These are phyloP conservation scores for Hylodesmum podocarpum DNA, from an alignment of 306 rosid species.

Conservation along the genomic window DNA sequence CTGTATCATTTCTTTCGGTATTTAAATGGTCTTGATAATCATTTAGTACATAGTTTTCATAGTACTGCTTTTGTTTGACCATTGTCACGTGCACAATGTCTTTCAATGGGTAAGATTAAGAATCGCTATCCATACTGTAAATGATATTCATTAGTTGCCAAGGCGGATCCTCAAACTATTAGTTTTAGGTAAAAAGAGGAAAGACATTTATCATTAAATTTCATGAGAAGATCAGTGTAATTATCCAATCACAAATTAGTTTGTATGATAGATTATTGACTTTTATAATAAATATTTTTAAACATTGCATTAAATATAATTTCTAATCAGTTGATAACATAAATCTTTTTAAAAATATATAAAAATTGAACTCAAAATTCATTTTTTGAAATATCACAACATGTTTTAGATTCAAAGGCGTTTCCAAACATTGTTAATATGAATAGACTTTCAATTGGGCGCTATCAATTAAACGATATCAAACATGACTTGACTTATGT, in stretches of 20 bases:
- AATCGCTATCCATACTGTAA: neutral
- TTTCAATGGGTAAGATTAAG: neutral
- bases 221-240: too few species aligned
- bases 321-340: too few species aligned
- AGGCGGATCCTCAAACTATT: neutral
- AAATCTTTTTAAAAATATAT: too few species aligned
- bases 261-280: too few species aligned
- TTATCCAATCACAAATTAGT: too few species aligned
- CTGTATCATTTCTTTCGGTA: neutral
- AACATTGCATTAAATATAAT: too few species aligned
- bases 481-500: neutral
- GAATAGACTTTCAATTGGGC: neutral
- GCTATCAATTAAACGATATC: neutral
- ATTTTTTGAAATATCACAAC: neutral
- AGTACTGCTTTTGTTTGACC: slow-evolving; percentile 37
- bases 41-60: neutral
- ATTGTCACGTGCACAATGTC: slow-evolving; percentile 38
- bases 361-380: too few species aligned
- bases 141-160: neutral
- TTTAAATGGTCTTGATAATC: neutral
- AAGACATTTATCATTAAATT: neutral
- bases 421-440: neutral
- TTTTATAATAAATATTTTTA: too few species aligned
- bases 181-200: neutral
- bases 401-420: neutral